Evolutionary conservation across 805 yeast genomes (phyloP).

Genomic region (Candida silvicultrix): DNA sequence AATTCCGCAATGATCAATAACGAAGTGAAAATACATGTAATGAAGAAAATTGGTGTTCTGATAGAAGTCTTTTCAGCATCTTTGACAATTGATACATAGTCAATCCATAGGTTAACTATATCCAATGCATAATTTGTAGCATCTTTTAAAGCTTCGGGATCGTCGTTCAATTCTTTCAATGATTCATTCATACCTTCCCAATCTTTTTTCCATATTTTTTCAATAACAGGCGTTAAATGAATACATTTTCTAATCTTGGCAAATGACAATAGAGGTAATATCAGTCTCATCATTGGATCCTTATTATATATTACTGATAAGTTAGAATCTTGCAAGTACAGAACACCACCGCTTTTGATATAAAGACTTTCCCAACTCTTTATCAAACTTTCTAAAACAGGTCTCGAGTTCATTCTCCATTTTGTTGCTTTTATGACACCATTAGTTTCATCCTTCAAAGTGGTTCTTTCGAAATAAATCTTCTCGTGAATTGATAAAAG

Average conservation of each 20-base stretch:
- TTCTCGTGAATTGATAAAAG: slow-evolving; percentile 63
- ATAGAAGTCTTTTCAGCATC: slow-evolving; percentile 64
- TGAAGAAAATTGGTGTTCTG: slow-evolving; percentile 70
- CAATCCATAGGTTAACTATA: slow-evolving; percentile 65
- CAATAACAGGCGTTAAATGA: slow-evolving; percentile 54
- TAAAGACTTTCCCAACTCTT: slow-evolving; percentile 65
- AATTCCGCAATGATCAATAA: slow-evolving; percentile 58
- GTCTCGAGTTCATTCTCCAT: slow-evolving; percentile 63
- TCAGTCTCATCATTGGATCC: slow-evolving; percentile 53
- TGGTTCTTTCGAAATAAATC: slow-evolving; percentile 45
- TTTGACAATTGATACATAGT: slow-evolving; percentile 56
- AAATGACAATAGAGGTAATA: slow-evolving; percentile 59
- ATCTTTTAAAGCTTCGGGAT: slow-evolving; percentile 61
- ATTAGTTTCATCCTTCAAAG: slow-evolving; percentile 28
- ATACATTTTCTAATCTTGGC: slow-evolving; percentile 63
- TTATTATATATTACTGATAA: slow-evolving; percentile 37
- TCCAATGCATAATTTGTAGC: slow-evolving; percentile 52
- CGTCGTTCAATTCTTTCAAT: slow-evolving; percentile 39
- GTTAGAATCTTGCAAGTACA: slow-evolving; percentile 45
- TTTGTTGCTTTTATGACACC: slow-evolving; percentile 43
- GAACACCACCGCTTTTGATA: slow-evolving; percentile 55
- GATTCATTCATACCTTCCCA: slow-evolving; percentile 60
- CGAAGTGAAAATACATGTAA: slow-evolving; percentile 63
- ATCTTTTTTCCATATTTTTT: slow-evolving; percentile 56
- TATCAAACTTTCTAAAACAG: slow-evolving; percentile 48